phyloP scores from a whole-genome alignment of 371 early-diverging fungal genomes.

The Haplosporangium sp. region DNA sequence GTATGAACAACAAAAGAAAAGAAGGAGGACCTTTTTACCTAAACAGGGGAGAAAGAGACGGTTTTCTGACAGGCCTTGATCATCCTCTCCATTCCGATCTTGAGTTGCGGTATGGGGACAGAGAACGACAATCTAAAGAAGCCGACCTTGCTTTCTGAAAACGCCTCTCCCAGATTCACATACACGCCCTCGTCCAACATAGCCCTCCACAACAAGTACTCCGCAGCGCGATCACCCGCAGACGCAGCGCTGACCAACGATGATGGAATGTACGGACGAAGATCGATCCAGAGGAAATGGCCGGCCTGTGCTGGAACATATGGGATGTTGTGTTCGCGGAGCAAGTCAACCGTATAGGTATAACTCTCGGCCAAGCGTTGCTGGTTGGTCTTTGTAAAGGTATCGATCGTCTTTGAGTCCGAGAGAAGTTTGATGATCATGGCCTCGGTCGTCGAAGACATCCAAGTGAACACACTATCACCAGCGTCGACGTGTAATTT shows the following conservation, averaged over 20 bases:
- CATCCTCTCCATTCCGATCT: constrained; percentile 62
- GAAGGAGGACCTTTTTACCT: neutral
- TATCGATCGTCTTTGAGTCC: constrained; percentile 68
- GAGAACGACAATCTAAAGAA: constrained; percentile 76
- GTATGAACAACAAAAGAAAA: too few species aligned
- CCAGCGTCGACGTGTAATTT: too few species aligned
- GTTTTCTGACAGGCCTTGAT: constrained; percentile 24
- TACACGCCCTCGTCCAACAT: constrained; percentile 68
- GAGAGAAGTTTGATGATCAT: constrained; percentile 64
- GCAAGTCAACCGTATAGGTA: constrained; percentile 45
- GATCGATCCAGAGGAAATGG: constrained; percentile 75
- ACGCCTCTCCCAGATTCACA: constrained; percentile 72
- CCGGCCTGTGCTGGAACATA: constrained; percentile 73
- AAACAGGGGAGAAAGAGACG: neutral
- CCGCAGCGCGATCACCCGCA: constrained; percentile 47
- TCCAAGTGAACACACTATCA: constrained; percentile 64
- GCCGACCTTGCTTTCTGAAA: constrained; percentile 64
- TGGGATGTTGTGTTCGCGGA: constrained; percentile 60
- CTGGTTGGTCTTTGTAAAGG: constrained; percentile 67
- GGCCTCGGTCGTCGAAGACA: constrained; percentile 65
- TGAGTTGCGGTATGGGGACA: constrained; percentile 55
- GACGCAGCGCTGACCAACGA: constrained; percentile 16
- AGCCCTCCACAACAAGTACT: constrained; percentile 53
- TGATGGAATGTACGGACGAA: constrained; percentile 49
- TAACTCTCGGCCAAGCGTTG: constrained; percentile 66